Evolutionary conservation across 2,329 filamentous ascomycete genomes (phyloP).

Genomic region (Microcyclospora tardicrescens): DNA sequence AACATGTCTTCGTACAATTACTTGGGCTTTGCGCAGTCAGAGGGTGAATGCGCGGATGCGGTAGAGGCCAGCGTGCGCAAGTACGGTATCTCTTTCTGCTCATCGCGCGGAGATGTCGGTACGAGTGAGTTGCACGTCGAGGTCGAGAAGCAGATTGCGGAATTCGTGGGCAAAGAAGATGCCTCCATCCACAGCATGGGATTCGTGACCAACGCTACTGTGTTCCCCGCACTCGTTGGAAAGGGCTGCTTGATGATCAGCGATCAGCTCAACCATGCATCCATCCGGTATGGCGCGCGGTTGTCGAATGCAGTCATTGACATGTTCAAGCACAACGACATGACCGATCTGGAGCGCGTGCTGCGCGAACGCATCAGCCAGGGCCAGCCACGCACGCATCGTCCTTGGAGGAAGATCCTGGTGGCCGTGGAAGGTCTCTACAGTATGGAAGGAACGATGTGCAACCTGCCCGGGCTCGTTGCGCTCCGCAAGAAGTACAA

Average conservation of each 20-base stretch:
- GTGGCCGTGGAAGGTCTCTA: slow-evolving; percentile 94
- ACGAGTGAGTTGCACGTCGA: slow-evolving; percentile 79
- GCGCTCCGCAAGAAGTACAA: slow-evolving; percentile 90
- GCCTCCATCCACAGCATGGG: slow-evolving; percentile 99
- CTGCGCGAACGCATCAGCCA: slow-evolving; percentile 89
- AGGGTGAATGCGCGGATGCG: slow-evolving; percentile 88
- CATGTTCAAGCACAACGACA: slow-evolving; percentile 97
- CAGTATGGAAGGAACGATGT: slow-evolving; percentile 99
- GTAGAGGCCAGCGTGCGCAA: slow-evolving; percentile 75
- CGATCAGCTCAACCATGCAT: slow-evolving; percentile 95
- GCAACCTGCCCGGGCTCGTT: slow-evolving; percentile 83
- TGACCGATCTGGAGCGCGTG: slow-evolving; percentile 70
- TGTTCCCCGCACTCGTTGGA: slow-evolving; percentile 81
- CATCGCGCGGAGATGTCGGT: slow-evolving; percentile 69
- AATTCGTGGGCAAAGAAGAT: slow-evolving; percentile 85
- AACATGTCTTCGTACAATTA: slow-evolving; percentile 99
- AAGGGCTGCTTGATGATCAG: slow-evolving; percentile 93
- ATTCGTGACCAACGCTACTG: slow-evolving; percentile 86
- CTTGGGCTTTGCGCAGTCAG: slow-evolving; percentile 92
- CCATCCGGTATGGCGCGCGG: slow-evolving; percentile 88
- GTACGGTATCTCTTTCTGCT: slow-evolving; percentile 72
- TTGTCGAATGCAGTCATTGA: slow-evolving; percentile 88
- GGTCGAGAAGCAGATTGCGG: slow-evolving; percentile 78
- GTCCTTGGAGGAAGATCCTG: slow-evolving; percentile 98
- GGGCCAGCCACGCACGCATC: slow-evolving; percentile 93